Base-by-base conservation (phyloP, 371 early-diverging fungal genomes). In the Circinella umbellata region DNA sequence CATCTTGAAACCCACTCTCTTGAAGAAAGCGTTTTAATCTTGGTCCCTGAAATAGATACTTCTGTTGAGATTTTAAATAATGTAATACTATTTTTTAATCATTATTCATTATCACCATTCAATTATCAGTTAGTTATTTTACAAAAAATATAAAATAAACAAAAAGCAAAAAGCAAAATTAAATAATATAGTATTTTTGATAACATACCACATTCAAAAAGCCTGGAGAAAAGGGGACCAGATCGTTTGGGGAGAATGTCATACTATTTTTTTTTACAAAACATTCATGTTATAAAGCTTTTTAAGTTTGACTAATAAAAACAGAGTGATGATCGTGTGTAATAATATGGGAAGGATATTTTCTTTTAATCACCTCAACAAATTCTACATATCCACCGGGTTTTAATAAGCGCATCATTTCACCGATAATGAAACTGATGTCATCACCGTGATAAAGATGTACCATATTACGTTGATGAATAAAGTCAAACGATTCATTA, bases 351-450 rank as follows among this genome's bases (percentile, higher is more conserved):
- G 3, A 42, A 9, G 3, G 1, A 42, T 1, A 42, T 27, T 27
- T 46, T 38, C 11, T 10, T 39, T 20, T 8, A 17, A 51, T 68
- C 66, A 74, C 76, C 61, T 81, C 82, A 2, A 82, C 60, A 5
- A 83, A 34, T 64, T 83, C 83, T 13, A 83, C 36, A 71, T 70
- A 79, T 3, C 83, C 80, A 61, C 74, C 73, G 11, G 76, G 78
- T 55, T 80, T 83, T 34, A 73, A 64, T 14, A 80, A 51, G 37
- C 82, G 73, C 34, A 69, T 61, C 10, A 79, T 11, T 62, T 77
- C 76, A 4, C 62, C 38, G 57, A 79, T 39, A 35, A 79, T 57
- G 35, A 51, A 71, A n/a, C 59, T 15, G 2, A 79, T 42, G 46
- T 76, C 76, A 37, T 77, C 75, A 6, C 38, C 46, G 5, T 65